Percentiles rank a stretch among this genome's conserved stretches.
phyloP scores from a whole-genome alignment of 179 eudicot genomes.

The Gypsophila paniculata region DNA sequence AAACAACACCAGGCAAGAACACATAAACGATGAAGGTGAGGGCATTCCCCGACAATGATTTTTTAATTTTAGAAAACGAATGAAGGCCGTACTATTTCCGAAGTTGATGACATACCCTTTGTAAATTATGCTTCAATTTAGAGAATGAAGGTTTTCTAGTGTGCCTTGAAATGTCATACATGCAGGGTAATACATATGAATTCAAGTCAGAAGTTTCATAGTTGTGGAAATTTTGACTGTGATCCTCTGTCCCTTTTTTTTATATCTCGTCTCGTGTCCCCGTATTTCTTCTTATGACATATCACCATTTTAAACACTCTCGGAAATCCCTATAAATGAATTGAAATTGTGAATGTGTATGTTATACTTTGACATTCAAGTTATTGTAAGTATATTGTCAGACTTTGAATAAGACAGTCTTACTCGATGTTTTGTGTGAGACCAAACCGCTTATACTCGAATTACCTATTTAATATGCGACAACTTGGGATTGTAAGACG shows the following conservation, averaged over 20 bases:
- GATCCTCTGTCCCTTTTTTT: neutral
- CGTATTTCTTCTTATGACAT: no score
- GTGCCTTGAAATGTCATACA: neutral
- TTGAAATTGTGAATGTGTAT: no score
- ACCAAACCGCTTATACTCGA: no score
- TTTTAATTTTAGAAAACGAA: neutral
- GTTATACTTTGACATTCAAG: no score
- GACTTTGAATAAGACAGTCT: no score
- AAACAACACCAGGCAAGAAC: conserved; percentile 20
- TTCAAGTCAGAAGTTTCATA: conserved; percentile 4
- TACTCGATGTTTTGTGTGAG: no score
- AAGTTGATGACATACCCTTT: neutral
- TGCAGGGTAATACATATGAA: conserved; percentile 3
- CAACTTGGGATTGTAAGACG: no score
- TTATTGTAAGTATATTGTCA: no score
- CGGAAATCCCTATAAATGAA: no score
- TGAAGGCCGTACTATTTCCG: neutral
- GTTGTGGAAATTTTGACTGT: conserved; percentile 5
- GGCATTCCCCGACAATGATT: conserved; percentile 11
- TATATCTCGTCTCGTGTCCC: neutral
- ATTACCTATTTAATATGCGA: no score
- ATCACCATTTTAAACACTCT: no score
- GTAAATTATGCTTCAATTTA: conserved; percentile 4
- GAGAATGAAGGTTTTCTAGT: conserved; percentile 8
- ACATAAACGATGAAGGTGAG: conserved; percentile 11